Conservation (phyloP, 108 stramenopile genomes). For the Thalassiosira profunda region DNA sequence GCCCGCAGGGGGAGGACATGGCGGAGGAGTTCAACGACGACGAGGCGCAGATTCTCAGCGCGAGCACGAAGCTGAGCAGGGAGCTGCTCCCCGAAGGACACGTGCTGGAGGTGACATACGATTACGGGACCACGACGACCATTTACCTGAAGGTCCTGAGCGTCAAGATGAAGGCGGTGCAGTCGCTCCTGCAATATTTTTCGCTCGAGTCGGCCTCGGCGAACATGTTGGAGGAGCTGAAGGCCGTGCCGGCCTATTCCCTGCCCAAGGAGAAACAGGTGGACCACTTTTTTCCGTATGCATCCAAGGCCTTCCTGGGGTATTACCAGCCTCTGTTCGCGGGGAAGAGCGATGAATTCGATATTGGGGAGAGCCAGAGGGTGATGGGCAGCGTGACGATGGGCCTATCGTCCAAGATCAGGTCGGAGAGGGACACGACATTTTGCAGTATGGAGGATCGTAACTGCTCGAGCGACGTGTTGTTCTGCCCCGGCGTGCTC, state of each 20-base stretch:
- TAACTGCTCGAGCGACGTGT: slow-evolving; percentile 8
- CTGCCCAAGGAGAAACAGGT: slow-evolving; percentile 40
- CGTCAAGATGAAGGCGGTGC: slow-evolving; percentile 5
- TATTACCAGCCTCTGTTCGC: slow-evolving; percentile 24
- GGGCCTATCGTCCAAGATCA: background rate
- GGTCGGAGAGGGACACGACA: slow-evolving; percentile 5
- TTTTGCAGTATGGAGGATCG: slow-evolving; percentile 42
- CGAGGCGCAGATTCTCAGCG: background rate
- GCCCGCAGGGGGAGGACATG: background rate
- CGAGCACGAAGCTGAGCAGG: slow-evolving; percentile 1
- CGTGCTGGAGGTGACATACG: slow-evolving; percentile 28
- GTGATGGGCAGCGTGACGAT: slow-evolving; percentile 19
- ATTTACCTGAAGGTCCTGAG: slow-evolving; percentile 40
- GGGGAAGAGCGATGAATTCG: background rate
- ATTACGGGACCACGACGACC: slow-evolving; percentile 34
- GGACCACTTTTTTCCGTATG: slow-evolving; percentile 34
- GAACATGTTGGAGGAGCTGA: background rate
- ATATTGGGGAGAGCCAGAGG: background rate
- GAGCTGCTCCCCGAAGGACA: slow-evolving; percentile 18
- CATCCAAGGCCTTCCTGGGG: slow-evolving; percentile 42
- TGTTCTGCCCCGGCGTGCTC: slow-evolving; percentile 14
- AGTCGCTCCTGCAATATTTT: slow-evolving; percentile 22
- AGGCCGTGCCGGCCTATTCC: slow-evolving; percentile 34
- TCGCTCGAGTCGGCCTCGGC: slow-evolving; percentile 6
- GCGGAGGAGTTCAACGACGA: slow-evolving; percentile 14